Base-by-base conservation (phyloP, 768 basidiomycete species). In the Trametes cubensis region DNA sequence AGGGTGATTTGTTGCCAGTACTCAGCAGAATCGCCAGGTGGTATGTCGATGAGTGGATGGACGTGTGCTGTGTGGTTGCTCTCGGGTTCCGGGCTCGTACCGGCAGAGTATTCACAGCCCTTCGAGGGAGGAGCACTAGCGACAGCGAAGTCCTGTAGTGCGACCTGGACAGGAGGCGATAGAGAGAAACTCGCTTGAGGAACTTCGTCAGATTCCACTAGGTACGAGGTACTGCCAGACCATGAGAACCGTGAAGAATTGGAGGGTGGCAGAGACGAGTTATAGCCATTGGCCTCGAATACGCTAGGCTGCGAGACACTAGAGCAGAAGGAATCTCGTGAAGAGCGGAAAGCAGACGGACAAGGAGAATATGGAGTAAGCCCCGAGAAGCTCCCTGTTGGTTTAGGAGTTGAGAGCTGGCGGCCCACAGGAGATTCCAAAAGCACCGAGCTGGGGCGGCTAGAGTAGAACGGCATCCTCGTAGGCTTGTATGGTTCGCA, bases 151-250 rank as follows among this genome's bases (percentile, higher is more conserved):
- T 11, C 34, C 34, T 34, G 34, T 11, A 34, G 34, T 2, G 11
- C 34, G 34, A 11, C 34, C 10, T 34, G 26, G 17, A 14, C n/a
- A 21, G 58, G n/a, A 15, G 56, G 57, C 2, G 62, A 58, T 20
- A 42, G 15, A 4, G 62, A 58, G 28, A 55, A 63, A 47, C 62
- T 63, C 15, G 62, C 62, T 39, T 63, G 62, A 34, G 62, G 62
- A 20, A 63, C 28, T 2, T 63, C 51, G 17, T 28, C 28, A 28
- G 61, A 58, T 11, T 49, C 56, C 10, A n/a, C 17, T 1, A 28
- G 21, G 18, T 15, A 20, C 21, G 56, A 54, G 34, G 28, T 34
- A 1, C 20, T 17, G 7, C n/a, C 47, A 38, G 51, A 7, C 57
- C 56, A 58, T n/a, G 50, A 34, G 28, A 25, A 39, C 26, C 17